Evolutionary conservation across 768 basidiomycete species (phyloP), one percentile per base, ranked within the genome.

Genomic region (Peribolospora kevripleyi): DNA sequence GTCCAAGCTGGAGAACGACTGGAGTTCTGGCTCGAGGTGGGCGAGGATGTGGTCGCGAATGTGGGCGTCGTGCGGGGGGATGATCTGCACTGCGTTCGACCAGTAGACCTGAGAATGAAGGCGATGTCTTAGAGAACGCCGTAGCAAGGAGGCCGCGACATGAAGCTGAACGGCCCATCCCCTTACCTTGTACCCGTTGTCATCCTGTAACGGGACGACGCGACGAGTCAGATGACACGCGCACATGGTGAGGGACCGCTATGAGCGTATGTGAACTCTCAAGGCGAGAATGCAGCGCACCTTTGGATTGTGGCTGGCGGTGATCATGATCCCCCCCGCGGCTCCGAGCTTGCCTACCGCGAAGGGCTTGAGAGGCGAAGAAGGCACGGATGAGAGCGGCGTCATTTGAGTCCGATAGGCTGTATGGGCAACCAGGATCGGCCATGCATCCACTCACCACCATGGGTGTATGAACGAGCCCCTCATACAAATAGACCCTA

Each of bases 241-340:
- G 25, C 25, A 25, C 25, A 25, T 14, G 6, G 46, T 41, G 54
- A 7, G 37, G 7, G 14, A 42, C 10, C 39, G 8, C 4, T 7
- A 5, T 13, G 42, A 3, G 42, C 36, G n/a, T 37, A 6, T 1
- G 42, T 8, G 36, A 8, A 10, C 14, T 5, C 41, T 36, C 3
- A n/a, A 9, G 47, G 37, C 36, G 41, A 5, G 10, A 7, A 55
- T 42, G n/a, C 38, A 14, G 49, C 42, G 42, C 38, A 56, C 55
- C 76, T 84, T 86, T 0, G 85, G 86, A 64, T 90, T 90, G 62
- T 90, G 86, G 58, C 80, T 82, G 3, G 84, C 84, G 59, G 86
- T 90, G 51, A 90, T 81, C 86, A 90, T 90, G 3, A 88, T 76
- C 14, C 86, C 86, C 57, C 81, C 80, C 2, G 80, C 79, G 3